Evolutionary conservation across 805 yeast species (phyloP).

Genomic region (Kluyveromyces lactis): DNA sequence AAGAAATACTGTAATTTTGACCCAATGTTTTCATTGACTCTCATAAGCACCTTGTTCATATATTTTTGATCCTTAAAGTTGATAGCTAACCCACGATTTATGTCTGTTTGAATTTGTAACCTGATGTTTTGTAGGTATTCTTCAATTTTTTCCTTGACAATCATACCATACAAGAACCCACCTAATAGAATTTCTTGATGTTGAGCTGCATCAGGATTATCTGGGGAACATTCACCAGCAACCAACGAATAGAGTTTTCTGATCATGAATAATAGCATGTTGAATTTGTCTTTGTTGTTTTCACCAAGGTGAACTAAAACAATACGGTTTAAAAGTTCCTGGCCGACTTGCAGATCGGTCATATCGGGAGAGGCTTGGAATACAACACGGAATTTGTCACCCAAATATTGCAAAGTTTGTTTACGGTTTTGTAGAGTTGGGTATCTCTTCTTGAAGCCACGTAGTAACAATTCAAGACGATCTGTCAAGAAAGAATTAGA

Average conservation of each 20-base stretch:
- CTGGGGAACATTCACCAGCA: constrained; percentile 94
- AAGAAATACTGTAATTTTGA: constrained; percentile 88
- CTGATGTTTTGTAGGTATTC: constrained; percentile 75
- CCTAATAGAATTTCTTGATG: constrained; percentile 95
- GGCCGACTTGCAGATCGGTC: constrained; percentile 86
- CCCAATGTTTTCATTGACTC: constrained; percentile 90
- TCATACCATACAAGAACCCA: constrained; percentile 95
- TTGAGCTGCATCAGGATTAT: constrained; percentile 98
- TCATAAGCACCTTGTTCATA: constrained; percentile 65
- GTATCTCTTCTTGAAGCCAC: constrained; percentile 74
- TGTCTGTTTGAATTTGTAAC: constrained; percentile 68
- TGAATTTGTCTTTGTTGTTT: constrained; percentile 69
- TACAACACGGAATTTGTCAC: constrained; percentile 92
- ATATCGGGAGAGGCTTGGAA: constrained; percentile 83
- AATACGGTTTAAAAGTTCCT: constrained; percentile 70
- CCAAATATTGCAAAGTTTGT: constrained; percentile 89
- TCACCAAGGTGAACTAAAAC: constrained; percentile 77
- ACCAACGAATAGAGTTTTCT: constrained; percentile 90
- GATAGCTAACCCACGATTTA: constrained; percentile 70
- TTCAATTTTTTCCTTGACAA: constrained; percentile 90
- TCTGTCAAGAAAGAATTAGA: constrained; percentile 91
- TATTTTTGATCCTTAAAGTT: constrained; percentile 80
- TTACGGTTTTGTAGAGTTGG: constrained; percentile 61
- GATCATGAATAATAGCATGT: constrained; percentile 86
- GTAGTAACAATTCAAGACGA: constrained; percentile 87